Evolutionary conservation across 148 eudicot species (phyloP).

Genomic region (Camellia lanceoleosa): DNA sequence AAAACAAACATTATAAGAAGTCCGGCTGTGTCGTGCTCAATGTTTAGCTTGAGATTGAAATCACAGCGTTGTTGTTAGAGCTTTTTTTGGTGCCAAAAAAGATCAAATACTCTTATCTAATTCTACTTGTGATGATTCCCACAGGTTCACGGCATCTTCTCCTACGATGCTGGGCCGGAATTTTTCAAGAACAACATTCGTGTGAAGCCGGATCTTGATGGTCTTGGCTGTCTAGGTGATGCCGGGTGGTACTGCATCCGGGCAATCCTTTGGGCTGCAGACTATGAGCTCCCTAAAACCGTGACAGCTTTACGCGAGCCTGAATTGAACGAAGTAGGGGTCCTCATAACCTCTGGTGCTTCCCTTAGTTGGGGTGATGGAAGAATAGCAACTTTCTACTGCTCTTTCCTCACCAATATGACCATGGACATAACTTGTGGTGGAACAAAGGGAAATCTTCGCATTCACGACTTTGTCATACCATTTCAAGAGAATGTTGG

Average conservation of each 20-base stretch:
- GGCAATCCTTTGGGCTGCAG: constrained; percentile 41
- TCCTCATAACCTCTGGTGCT: constrained; percentile 46
- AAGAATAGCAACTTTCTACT: constrained; percentile 39
- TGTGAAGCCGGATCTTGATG: constrained; percentile 52
- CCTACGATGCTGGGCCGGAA: constrained; percentile 24
- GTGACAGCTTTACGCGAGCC: constrained; percentile 39
- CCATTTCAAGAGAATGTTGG: constrained; percentile 33
- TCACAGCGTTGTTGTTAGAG: no score
- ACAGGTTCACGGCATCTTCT: constrained; percentile 42
- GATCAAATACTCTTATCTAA: background rate
- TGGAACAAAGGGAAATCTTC: constrained; percentile 50
- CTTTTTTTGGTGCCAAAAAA: no score
- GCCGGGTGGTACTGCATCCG: constrained; percentile 56
- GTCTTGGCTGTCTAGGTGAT: constrained; percentile 55
- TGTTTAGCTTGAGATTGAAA: no score
- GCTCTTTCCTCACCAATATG: constrained; percentile 45
- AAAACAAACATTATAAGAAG: no score
- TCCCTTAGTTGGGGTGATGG: constrained; percentile 51
- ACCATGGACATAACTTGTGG: constrained; percentile 40
- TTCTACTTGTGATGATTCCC: background rate
- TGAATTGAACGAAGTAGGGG: constrained; percentile 36
- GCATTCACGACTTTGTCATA: constrained; percentile 37
- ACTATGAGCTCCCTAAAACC: constrained; percentile 42
- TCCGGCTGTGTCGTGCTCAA: no score
- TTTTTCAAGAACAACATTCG: constrained; percentile 52